A percentile compares a stretch with the other conserved stretches of the same genome.
Evolutionary conservation across 768 basidiomycete species (phyloP).

Genomic region (Russula sp.): DNA sequence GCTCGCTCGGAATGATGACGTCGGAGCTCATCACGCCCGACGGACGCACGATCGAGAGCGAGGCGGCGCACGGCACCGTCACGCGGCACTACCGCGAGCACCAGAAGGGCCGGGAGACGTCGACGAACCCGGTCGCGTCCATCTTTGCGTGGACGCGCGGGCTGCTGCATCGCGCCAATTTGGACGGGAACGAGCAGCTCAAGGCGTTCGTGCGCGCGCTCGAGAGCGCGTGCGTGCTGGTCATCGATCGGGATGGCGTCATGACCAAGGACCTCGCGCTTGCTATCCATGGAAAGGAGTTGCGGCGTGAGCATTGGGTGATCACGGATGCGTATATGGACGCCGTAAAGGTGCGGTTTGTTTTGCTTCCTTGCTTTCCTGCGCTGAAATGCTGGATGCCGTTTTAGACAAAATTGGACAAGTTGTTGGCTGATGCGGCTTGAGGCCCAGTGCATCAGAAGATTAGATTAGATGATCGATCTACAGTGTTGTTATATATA

Average conservation of each 20-base stretch:
- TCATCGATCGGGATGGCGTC: slow-evolving; percentile 81
- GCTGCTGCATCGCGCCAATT: slow-evolving; percentile 84
- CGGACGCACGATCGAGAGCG: slow-evolving; percentile 85
- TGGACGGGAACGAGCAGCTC: slow-evolving; percentile 76
- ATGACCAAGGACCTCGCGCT: slow-evolving; percentile 99
- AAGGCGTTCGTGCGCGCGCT: slow-evolving; percentile 68
- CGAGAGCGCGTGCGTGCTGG: slow-evolving; percentile 83
- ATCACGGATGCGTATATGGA: slow-evolving; percentile 91
- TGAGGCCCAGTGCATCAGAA: not conserved
- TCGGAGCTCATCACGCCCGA: slow-evolving; percentile 92
- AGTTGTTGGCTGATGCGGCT: not conserved
- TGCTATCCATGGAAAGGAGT: slow-evolving; percentile 83
- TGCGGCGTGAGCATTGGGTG: slow-evolving; percentile 97
- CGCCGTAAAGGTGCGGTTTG: slow-evolving; percentile 71
- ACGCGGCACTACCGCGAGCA: slow-evolving; percentile 96
- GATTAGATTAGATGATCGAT: not conserved
- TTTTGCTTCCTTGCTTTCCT: no score
- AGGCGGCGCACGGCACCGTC: slow-evolving; percentile 95
- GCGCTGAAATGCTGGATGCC: not conserved
- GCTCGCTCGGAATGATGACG: slow-evolving; percentile 97
- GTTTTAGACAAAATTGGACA: slow-evolving; percentile 6
- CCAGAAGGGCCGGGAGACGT: slow-evolving; percentile 96
- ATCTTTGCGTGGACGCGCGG: slow-evolving; percentile 99
- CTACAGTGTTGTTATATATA: not conserved
- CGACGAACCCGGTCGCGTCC: slow-evolving; percentile 96